Percentiles rank a stretch among this genome's conserved stretches.
Conservation (phyloP, 192 early-diverging fungal species). For the Phycomyces blakesleeanus region DNA sequence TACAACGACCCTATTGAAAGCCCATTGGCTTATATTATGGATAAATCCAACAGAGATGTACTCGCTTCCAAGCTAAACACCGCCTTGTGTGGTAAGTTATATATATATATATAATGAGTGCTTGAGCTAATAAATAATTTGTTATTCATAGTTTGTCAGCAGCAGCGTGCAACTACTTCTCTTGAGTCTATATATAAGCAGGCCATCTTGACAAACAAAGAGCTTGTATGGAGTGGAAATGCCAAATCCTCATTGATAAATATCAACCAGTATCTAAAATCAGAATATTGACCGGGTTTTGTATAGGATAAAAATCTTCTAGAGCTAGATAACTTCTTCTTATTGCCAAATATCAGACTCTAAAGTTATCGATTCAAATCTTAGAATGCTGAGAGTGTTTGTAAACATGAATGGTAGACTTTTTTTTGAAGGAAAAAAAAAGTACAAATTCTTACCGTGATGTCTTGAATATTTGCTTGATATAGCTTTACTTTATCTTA, state of each 20-base stretch:
- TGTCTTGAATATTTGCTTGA: too few relatives aligned
- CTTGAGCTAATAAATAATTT: not conserved
- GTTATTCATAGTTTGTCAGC: not conserved
- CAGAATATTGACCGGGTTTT: too few relatives aligned
- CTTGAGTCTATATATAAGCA: slow-evolving; percentile 27
- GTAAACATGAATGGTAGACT: too few relatives aligned
- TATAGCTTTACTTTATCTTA: too few relatives aligned
- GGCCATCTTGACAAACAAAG: slow-evolving; percentile 13
- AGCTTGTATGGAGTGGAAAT: slow-evolving; percentile 21
- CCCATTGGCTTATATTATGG: slow-evolving; percentile 51
- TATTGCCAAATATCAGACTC: too few relatives aligned
- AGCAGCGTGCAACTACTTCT: slow-evolving; percentile 19
- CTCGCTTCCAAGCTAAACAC: slow-evolving; percentile 68
- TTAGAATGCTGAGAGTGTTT: too few relatives aligned
- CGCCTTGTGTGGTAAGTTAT: slow-evolving; percentile 53
- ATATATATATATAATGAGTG: slow-evolving; percentile 2
- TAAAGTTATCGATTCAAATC: too few relatives aligned
- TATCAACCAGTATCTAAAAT: slow-evolving; percentile 1
- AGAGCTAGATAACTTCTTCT: too few relatives aligned
- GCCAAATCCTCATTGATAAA: slow-evolving; percentile 12
- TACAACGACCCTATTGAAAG: slow-evolving; percentile 65
- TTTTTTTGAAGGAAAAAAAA: too few relatives aligned
- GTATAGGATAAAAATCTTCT: too few relatives aligned
- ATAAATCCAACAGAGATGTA: slow-evolving; percentile 49
- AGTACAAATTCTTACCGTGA: too few relatives aligned